Evolutionary conservation across 108 stramenopile genomes (phyloP).

Genomic region (Licmophora abbreviata): DNA sequence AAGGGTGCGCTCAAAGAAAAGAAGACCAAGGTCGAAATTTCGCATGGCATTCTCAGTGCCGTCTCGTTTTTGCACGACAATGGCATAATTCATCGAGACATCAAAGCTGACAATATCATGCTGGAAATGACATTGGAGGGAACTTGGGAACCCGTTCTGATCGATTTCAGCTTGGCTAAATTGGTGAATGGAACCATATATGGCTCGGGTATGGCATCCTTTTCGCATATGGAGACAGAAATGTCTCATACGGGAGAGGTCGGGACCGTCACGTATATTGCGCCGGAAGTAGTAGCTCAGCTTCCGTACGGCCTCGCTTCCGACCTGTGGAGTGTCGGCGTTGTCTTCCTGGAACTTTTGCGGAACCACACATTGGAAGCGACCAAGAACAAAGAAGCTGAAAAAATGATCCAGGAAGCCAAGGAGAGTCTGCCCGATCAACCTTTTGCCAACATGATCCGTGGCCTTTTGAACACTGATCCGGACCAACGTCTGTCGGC

Average conservation of each 20-base stretch:
- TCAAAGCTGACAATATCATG: constrained; percentile 95
- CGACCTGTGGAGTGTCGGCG: constrained; percentile 80
- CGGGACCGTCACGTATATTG: constrained; percentile 65
- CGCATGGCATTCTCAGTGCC: constrained; percentile 62
- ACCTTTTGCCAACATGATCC: constrained; percentile 65
- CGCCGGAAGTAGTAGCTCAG: constrained; percentile 60
- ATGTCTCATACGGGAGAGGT: constrained; percentile 61
- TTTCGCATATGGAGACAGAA: constrained; percentile 12
- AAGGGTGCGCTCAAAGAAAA: constrained; percentile 15
- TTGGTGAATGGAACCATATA: constrained; percentile 23
- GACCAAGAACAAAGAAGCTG: constrained; percentile 52
- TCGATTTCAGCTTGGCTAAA: constrained; percentile 79
- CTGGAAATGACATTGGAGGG: constrained; percentile 35
- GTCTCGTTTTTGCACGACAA: constrained; percentile 92
- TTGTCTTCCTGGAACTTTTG: constrained; percentile 68
- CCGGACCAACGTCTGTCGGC: constrained; percentile 52
- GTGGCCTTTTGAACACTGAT: constrained; percentile 52
- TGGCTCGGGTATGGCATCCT: background rate
- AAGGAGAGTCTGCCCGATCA: constrained; percentile 45
- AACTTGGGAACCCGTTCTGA: constrained; percentile 49
- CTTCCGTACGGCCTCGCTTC: constrained; percentile 61
- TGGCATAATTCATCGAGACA: constrained; percentile 95
- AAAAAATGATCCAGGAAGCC: constrained; percentile 35
- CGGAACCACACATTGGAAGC: constrained; percentile 39
- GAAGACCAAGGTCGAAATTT: constrained; percentile 47